These are phyloP conservation scores for Penicillium sp. DNA, from an alignment of 2,329 filamentous ascomycete species.

Conservation along the genomic window DNA sequence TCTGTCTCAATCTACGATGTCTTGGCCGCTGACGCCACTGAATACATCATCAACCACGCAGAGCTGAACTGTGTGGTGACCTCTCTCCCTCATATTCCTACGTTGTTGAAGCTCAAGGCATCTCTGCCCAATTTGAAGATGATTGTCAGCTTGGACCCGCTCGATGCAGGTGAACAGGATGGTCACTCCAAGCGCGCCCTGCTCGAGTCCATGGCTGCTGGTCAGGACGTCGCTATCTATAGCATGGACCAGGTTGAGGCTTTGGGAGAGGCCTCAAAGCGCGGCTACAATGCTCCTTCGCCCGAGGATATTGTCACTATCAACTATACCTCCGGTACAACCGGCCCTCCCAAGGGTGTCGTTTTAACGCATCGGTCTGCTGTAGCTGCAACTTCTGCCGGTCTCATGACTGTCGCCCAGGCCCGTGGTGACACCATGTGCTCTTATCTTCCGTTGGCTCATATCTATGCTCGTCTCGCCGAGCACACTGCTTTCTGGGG, in stretches of 20 bases:
- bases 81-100: constrained; percentile 76
- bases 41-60: constrained; percentile 94
- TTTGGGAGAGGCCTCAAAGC: constrained; percentile 68
- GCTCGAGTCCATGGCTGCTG: constrained; percentile 69
- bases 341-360: constrained; percentile 63
- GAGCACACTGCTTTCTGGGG: constrained; percentile 73
- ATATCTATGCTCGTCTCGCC: constrained; percentile 84
- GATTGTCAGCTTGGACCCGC: constrained; percentile 80
- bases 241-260: constrained; percentile 78
- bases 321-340: constrained; percentile 66
- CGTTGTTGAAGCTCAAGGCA: constrained; percentile 75
- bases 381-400: constrained; percentile 66
- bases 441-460: constrained; percentile 89
- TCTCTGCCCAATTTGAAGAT: constrained; percentile 77
- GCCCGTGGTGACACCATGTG: constrained; percentile 64
- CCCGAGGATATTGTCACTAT: constrained; percentile 76
- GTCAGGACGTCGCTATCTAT: constrained; percentile 74
- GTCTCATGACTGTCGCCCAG: constrained; percentile 54
- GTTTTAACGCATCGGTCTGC: constrained; percentile 77
- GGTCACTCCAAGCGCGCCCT: constrained; percentile 78
- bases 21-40: constrained; percentile 82
- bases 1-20: constrained; percentile 96
- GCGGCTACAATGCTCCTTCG: constrained; percentile 67
- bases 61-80: constrained; percentile 72
- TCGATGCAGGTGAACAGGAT: constrained; percentile 73